Conservation (phyloP, 75 land plant species). For the Sequoia sempervirens region DNA sequence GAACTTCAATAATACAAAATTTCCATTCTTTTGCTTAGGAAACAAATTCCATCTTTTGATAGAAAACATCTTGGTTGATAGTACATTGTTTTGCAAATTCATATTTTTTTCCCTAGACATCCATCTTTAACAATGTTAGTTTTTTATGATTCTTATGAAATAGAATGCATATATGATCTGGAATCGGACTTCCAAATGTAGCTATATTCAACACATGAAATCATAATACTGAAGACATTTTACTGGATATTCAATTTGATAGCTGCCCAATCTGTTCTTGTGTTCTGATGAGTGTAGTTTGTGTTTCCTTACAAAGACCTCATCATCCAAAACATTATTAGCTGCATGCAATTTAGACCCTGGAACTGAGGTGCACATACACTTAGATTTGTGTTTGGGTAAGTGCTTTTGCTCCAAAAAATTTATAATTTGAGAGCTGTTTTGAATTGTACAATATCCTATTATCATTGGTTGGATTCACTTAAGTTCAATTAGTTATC, state of each 20-base stretch:
- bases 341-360: background rate
- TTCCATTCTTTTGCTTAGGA: too few species aligned
- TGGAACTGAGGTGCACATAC: background rate
- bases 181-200: background rate
- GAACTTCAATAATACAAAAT: too few species aligned
- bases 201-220: background rate
- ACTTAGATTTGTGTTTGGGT: background rate
- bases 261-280: background rate
- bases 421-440: background rate
- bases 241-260: background rate
- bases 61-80: too few species aligned
- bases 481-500: background rate
- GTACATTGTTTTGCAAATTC: too few species aligned
- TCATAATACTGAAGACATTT: background rate
- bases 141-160: too few species aligned
- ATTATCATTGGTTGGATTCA: background rate
- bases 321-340: background rate
- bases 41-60: too few species aligned
- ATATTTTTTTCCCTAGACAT: too few species aligned
- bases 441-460: background rate
- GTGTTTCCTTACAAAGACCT: background rate
- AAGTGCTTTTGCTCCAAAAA: background rate
- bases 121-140: too few species aligned
- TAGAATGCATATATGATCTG: too few species aligned
- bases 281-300: background rate